A percentile compares a stretch with the other conserved stretches of the same genome.
These are phyloP conservation scores for Suillus tomentosus DNA, from an alignment of 768 basidiomycete species.

Conservation along the genomic window DNA sequence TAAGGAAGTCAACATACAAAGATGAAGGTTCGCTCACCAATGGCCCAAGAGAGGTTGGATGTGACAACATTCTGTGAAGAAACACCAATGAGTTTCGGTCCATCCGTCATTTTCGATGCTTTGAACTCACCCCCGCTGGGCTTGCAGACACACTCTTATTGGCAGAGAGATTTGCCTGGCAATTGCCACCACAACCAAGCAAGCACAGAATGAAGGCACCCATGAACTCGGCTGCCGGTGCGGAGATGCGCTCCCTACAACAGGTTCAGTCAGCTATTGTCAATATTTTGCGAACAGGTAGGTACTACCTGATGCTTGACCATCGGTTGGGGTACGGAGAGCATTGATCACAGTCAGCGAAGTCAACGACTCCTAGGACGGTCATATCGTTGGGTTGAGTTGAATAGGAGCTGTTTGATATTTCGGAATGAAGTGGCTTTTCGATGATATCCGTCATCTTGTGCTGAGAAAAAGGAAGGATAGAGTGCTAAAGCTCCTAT, in stretches of 20 bases:
- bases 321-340: constrained; percentile 48
- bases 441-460: constrained; percentile 25
- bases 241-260: constrained; percentile 42
- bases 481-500: not conserved
- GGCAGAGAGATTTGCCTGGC: constrained; percentile 50
- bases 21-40: constrained; percentile 30
- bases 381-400: constrained; percentile 13
- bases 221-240: constrained; percentile 58
- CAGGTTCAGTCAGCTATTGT: not conserved
- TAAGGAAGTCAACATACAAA: not conserved
- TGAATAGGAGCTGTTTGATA: constrained; percentile 16
- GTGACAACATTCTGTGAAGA: constrained; percentile 45
- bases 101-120: not conserved
- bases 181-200: constrained; percentile 55
- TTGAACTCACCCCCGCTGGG: constrained; percentile 49
- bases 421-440: constrained; percentile 26
- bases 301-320: constrained; percentile 48
- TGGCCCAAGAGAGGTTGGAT: constrained; percentile 57
- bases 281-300: constrained; percentile 13
- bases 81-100: not conserved
- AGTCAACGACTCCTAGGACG: constrained; percentile 14
- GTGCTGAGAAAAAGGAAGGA: constrained; percentile 9
- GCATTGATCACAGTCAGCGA: constrained; percentile 38
- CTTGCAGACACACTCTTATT: constrained; percentile 42
- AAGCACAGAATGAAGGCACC: constrained; percentile 53